Conservation (phyloP, 2,329 filamentous ascomycete genomes). For the Tolypocladium inflatum region DNA sequence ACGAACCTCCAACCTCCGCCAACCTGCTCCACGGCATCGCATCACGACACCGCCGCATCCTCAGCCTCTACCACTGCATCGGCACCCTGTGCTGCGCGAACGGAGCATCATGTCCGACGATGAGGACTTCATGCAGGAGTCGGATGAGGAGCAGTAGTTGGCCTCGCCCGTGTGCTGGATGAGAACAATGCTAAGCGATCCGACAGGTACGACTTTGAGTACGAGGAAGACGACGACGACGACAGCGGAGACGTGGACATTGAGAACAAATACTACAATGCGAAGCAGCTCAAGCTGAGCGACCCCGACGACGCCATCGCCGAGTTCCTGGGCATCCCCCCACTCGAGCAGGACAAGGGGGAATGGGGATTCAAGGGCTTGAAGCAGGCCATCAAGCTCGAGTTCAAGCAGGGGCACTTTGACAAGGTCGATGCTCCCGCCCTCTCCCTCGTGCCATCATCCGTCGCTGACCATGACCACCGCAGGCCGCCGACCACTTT, state of each 20-base stretch:
- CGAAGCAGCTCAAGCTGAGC: conserved; percentile 86
- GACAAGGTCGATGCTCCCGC: conserved; percentile 48
- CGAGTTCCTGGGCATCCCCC: conserved; percentile 84
- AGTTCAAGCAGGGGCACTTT: conserved; percentile 87
- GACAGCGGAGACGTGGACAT: conserved; percentile 85
- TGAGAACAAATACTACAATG: conserved; percentile 99
- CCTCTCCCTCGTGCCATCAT: conserved; percentile 6
- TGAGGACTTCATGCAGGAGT: conserved; percentile 39
- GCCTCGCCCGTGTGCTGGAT: not conserved
- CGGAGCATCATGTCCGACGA: conserved; percentile 38
- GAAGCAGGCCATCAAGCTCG: conserved; percentile 96
- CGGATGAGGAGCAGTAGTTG: conserved; percentile 34
- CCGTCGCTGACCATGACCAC: conserved; percentile 8
- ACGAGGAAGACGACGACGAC: conserved; percentile 86
- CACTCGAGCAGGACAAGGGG: conserved; percentile 80
- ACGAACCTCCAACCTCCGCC: not conserved
- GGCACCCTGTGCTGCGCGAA: not conserved
- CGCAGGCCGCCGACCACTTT: conserved; percentile 82
- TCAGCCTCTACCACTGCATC: conserved; percentile 5
- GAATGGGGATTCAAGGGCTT: conserved; percentile 98
- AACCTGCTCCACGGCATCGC: not conserved
- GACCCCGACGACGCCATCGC: conserved; percentile 82
- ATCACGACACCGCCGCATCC: not conserved
- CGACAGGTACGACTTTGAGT: conserved; percentile 82
- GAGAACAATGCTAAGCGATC: conserved; percentile 3